Conservation (phyloP, 495 filamentous ascomycete species). For the Hypoxylon crocopeplum region DNA sequence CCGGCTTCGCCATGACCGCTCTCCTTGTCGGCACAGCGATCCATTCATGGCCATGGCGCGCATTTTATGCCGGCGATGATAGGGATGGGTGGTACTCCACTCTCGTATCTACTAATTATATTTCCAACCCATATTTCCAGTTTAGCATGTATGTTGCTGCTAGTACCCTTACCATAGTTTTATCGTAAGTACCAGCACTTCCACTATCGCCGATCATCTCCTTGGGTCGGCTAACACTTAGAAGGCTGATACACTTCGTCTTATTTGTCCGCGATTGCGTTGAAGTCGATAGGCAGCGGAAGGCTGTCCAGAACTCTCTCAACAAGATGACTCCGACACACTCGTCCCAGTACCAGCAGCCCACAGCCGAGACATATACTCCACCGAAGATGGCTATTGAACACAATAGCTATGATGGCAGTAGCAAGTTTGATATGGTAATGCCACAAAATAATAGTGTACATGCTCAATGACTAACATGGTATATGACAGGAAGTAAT, state of each 20-base stretch:
- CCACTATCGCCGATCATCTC: too few relatives aligned
- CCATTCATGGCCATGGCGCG: background rate
- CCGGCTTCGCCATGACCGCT: constrained; percentile 1
- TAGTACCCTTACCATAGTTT: background rate
- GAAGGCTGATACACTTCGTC: constrained; percentile 19
- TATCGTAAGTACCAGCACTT: constrained; percentile 10
- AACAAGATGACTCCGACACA: background rate
- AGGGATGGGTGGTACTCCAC: too few relatives aligned
- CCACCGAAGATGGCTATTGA: too few relatives aligned
- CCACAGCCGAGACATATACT: too few relatives aligned
- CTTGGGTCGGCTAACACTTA: background rate
- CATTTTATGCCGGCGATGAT: background rate
- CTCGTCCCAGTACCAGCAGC: too few relatives aligned
- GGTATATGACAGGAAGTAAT: too few relatives aligned
- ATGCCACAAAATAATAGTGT: too few relatives aligned
- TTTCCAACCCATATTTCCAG: constrained; percentile 1
- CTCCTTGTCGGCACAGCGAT: background rate
- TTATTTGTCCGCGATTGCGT: constrained; percentile 28
- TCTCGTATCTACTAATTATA: background rate
- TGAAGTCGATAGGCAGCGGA: constrained; percentile 20
- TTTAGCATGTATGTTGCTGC: constrained; percentile 4
- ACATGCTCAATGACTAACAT: too few relatives aligned
- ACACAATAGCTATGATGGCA: too few relatives aligned
- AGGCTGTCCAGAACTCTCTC: background rate
- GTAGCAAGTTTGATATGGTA: too few relatives aligned